Conservation (phyloP, 805 yeast species). For the Vanderwaltozyma verrucispora region DNA sequence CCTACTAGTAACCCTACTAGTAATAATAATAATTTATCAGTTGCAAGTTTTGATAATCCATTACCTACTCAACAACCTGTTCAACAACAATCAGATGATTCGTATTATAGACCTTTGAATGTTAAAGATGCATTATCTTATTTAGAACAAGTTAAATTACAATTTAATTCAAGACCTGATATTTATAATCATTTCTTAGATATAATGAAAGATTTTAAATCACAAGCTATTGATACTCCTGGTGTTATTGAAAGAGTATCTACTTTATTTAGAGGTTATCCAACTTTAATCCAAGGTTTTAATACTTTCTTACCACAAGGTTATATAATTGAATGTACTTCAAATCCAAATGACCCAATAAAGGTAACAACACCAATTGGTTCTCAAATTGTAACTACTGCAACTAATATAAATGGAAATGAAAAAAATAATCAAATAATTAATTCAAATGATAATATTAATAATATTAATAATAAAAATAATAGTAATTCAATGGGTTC, state of each 20-base stretch:
- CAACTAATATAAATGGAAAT: background rate
- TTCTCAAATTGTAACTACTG: constrained; percentile 26
- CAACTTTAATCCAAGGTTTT: constrained; percentile 89
- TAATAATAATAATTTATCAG: constrained; percentile 9
- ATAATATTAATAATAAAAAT: background rate
- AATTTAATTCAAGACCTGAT: constrained; percentile 85
- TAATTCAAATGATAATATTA: background rate
- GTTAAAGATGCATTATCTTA: constrained; percentile 95
- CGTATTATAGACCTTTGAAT: constrained; percentile 65
- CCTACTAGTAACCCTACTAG: constrained; percentile 10
- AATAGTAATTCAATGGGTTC: background rate
- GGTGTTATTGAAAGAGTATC: constrained; percentile 97
- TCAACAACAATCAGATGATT: constrained; percentile 11
- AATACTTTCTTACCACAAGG: constrained; percentile 97
- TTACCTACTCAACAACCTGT: constrained; percentile 12
- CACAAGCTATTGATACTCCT: constrained; percentile 93
- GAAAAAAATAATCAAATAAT: too few species aligned
- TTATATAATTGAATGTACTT: constrained; percentile 82
- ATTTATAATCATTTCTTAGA: constrained; percentile 94
- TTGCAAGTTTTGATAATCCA: constrained; percentile 26
- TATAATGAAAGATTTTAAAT: constrained; percentile 97
- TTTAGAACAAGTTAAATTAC: constrained; percentile 89
- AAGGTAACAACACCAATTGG: constrained; percentile 95
- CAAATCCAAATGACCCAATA: constrained; percentile 83
- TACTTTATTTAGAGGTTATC: constrained; percentile 83